Percentiles rank a stretch among this genome's conserved stretches.
phyloP scores from a whole-genome alignment of 2,329 filamentous ascomycete genomes.

The Westerdykella sp. region DNA sequence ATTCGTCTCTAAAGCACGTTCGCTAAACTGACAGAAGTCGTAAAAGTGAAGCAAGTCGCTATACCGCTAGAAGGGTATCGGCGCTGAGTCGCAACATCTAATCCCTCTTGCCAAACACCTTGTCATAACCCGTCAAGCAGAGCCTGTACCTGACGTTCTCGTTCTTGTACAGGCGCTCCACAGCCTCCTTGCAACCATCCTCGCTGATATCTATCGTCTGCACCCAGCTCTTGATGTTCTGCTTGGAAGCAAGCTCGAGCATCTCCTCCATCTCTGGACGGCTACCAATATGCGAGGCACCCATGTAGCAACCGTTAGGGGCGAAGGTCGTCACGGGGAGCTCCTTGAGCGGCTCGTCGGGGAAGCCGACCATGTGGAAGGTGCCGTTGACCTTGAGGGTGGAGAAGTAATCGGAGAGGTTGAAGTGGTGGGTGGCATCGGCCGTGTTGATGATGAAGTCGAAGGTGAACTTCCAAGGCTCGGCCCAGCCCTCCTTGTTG shows the following conservation, averaged over 20 bases:
- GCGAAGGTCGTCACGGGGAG: conserved; percentile 71
- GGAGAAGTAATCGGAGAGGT: conserved; percentile 65
- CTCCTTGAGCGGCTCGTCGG: conserved; percentile 65
- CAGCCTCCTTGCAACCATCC: conserved; percentile 62
- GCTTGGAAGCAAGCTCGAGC: conserved; percentile 46
- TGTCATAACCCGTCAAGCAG: conserved; percentile 62
- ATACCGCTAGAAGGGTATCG: no score
- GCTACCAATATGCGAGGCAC: conserved; percentile 48
- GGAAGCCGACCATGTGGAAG: conserved; percentile 75
- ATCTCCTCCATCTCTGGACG: conserved; percentile 47
- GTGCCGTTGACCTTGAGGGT: conserved; percentile 75
- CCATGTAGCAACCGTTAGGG: conserved; percentile 58
- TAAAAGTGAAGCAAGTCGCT: no score
- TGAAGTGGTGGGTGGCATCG: conserved; percentile 62
- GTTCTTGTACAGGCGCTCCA: conserved; percentile 59
- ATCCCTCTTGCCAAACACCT: conserved; percentile 53
- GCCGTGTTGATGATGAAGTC: conserved; percentile 74
- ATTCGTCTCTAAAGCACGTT: no score
- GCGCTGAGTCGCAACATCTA: not conserved
- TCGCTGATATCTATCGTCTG: conserved; percentile 66
- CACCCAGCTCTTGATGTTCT: conserved; percentile 51
- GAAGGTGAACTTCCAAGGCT: conserved; percentile 54
- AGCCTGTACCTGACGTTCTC: conserved; percentile 69
- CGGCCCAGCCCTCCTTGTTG: conserved; percentile 53
- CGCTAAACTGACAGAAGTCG: no score